Evolutionary conservation across 1,284 basidiomycete species (phyloP).

Genomic region (Athelia sp.): DNA sequence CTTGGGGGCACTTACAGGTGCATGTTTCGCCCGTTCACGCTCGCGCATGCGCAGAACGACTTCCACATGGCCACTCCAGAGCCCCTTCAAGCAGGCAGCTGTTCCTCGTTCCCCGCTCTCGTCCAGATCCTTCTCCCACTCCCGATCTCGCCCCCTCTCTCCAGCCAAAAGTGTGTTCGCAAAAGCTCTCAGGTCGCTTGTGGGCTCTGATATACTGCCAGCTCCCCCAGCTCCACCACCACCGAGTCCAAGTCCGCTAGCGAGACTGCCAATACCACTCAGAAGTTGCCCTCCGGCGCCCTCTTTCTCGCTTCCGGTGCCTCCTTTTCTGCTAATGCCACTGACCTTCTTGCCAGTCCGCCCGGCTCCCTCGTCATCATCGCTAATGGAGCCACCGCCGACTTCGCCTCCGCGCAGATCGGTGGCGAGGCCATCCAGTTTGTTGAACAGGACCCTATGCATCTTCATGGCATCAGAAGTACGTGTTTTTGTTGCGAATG

Average conservation of each 20-base stretch:
- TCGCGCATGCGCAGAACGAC: constrained; percentile 23
- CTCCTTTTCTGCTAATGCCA: constrained; percentile 20
- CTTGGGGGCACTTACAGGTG: not conserved
- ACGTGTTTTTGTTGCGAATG: constrained; percentile 49
- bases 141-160: constrained; percentile 27
- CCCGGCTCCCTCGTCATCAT: constrained; percentile 16
- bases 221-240: constrained; percentile 20
- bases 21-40: constrained; percentile 22
- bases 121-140: constrained; percentile 31
- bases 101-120: constrained; percentile 29
- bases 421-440: constrained; percentile 39
- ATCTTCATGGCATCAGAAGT: constrained; percentile 56
- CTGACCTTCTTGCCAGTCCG: not conserved
- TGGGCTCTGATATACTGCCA: constrained; percentile 32
- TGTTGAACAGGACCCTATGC: constrained; percentile 51
- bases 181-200: constrained; percentile 38
- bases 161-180: constrained; percentile 23
- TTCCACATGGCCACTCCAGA: constrained; percentile 28
- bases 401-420: constrained; percentile 21
- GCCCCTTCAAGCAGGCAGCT: constrained; percentile 25
- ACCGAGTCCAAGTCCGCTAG: constrained; percentile 31
- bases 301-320: constrained; percentile 14
- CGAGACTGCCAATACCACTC: constrained; percentile 30
- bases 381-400: too few relatives aligned
- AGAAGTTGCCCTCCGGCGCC: constrained; percentile 27